Evolutionary conservation across 352 stramenopile genomes (phyloP).

Genomic region (Pythium guiyangense): DNA sequence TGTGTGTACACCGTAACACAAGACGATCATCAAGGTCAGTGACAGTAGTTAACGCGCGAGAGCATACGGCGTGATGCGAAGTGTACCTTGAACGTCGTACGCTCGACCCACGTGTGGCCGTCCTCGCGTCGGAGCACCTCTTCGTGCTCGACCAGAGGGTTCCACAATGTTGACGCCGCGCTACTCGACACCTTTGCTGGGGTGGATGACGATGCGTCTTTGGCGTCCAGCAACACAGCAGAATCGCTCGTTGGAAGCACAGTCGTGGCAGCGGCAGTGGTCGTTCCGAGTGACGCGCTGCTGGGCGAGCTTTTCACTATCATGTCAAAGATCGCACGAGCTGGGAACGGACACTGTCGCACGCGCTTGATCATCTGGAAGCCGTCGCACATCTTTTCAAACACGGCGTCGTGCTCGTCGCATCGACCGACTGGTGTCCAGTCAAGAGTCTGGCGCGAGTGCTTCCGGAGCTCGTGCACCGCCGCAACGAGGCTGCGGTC

Average conservation of each 20-base stretch:
- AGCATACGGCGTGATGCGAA: background rate
- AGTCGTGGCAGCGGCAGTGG: background rate
- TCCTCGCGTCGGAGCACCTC: constrained; percentile 43
- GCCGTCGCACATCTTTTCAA: constrained; percentile 46
- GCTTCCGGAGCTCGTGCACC: constrained; percentile 48
- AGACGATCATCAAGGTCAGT: background rate
- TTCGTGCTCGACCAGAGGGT: constrained; percentile 45
- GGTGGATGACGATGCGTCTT: background rate
- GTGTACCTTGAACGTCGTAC: constrained; percentile 45
- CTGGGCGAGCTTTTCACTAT: constrained; percentile 33
- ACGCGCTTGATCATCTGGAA: constrained; percentile 71
- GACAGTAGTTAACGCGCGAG: background rate
- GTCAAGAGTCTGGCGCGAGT: constrained; percentile 25
- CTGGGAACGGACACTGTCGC: constrained; percentile 52
- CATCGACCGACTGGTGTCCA: constrained; percentile 31
- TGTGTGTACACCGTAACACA: background rate
- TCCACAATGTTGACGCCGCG: constrained; percentile 11
- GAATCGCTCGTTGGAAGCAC: background rate
- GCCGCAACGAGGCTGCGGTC: constrained; percentile 45
- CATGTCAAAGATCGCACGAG: constrained; percentile 69
- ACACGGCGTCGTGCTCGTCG: constrained; percentile 45
- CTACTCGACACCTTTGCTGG: background rate
- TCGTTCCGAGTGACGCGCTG: background rate
- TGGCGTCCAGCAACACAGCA: background rate
- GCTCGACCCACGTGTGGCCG: constrained; percentile 49